A percentile compares a stretch with the other conserved stretches of the same genome.
These are phyloP conservation scores for Phaeotremella skinneri DNA, from an alignment of 768 basidiomycete species.

Conservation along the genomic window DNA sequence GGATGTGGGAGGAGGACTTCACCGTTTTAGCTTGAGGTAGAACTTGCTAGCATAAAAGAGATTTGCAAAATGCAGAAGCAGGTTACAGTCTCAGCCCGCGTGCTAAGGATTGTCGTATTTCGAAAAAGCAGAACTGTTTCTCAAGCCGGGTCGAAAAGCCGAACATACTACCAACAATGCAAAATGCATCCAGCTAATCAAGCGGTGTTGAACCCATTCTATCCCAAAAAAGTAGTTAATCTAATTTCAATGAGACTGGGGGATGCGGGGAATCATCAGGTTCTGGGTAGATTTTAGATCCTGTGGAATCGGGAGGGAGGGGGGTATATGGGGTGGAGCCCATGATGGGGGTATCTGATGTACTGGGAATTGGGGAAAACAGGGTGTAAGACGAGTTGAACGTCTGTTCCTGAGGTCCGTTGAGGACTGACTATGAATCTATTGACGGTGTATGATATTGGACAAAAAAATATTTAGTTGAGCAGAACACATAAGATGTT, in stretches of 20 bases:
- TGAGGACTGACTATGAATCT: slow-evolving; percentile 13
- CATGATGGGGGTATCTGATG: background rate
- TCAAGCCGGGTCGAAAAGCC: no score
- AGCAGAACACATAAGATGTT: background rate
- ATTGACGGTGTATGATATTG: background rate
- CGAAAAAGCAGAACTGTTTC: no score
- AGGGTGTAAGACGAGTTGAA: slow-evolving; percentile 23
- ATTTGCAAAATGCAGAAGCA: background rate
- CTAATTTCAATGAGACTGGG: no score
- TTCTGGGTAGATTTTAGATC: no score
- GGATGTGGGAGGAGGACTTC: background rate
- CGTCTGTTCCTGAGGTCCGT: slow-evolving; percentile 20
- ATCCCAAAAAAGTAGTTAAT: background rate
- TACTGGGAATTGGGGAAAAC: background rate
- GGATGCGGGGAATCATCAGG: background rate
- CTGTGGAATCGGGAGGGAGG: no score
- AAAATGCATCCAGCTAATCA: background rate
- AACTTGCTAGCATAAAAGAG: no score
- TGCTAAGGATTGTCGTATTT: no score
- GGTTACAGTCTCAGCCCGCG: no score
- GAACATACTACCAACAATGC: background rate
- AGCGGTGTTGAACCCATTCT: background rate
- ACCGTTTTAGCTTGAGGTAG: no score
- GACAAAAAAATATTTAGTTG: background rate
- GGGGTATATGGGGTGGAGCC: slow-evolving; percentile 6